Evolutionary conservation across 352 stramenopile genomes (phyloP).

Genomic region (Globisporangium parvum): DNA sequence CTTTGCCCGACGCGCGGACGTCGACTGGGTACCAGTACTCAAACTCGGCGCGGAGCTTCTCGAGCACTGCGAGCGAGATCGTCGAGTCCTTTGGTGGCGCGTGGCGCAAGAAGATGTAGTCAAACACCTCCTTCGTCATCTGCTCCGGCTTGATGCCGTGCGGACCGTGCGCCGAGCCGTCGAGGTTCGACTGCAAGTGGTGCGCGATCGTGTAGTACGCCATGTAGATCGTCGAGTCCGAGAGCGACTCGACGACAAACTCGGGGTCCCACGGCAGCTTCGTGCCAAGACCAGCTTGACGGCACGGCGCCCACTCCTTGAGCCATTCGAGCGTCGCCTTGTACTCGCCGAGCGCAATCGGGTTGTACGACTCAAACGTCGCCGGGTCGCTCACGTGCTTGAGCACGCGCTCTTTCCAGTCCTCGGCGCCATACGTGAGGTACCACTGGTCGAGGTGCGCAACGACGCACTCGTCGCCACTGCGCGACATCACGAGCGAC

Average conservation of each 20-base stretch:
- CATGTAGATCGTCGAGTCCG: slow-evolving; percentile 99
- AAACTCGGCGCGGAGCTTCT: slow-evolving; percentile 96
- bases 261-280: slow-evolving; percentile 98
- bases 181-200: slow-evolving; percentile 94
- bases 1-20: slow-evolving; percentile 94
- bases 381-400: slow-evolving; percentile 92
- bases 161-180: slow-evolving; percentile 89
- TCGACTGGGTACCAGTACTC: slow-evolving; percentile 99
- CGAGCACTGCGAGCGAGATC: slow-evolving; percentile 88
- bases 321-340: slow-evolving; percentile 98
- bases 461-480: slow-evolving; percentile 99
- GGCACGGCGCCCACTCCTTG: slow-evolving; percentile 99
- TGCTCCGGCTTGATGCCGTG: slow-evolving; percentile 79
- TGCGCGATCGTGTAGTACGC: slow-evolving; percentile 99
- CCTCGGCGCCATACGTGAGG: slow-evolving; percentile 97
- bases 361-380: slow-evolving; percentile 95
- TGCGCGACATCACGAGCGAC: slow-evolving; percentile 94
- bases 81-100: slow-evolving; percentile 76
- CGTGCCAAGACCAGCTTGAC: slow-evolving; percentile 95
- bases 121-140: slow-evolving; percentile 95
- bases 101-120: slow-evolving; percentile 98
- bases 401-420: slow-evolving; percentile 95
- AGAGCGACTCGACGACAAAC: slow-evolving; percentile 99
- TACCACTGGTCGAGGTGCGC: slow-evolving; percentile 99
- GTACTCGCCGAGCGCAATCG: slow-evolving; percentile 91